Percentiles rank a stretch among this genome's conserved stretches.
These are phyloP conservation scores for Globisporangium irregulare DNA, from an alignment of 352 stramenopile genomes.

Conservation along the genomic window DNA sequence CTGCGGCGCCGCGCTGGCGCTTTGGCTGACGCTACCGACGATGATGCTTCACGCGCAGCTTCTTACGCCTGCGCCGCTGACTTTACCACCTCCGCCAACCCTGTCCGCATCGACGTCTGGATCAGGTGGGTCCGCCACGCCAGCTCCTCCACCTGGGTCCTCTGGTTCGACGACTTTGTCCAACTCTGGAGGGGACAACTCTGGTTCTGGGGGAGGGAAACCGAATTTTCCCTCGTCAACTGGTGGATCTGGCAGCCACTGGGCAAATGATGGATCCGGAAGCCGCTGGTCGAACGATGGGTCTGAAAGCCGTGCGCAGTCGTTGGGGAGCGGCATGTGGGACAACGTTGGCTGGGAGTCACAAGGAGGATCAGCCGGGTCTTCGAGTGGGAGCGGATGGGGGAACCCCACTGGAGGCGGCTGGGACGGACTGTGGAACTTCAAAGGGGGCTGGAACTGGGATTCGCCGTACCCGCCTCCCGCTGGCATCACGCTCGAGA, in stretches of 20 bases:
- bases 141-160: background rate
- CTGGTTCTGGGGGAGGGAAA: background rate
- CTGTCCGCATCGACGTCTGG: background rate
- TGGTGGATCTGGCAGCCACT: background rate
- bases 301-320: background rate
- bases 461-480: background rate
- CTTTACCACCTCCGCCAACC: background rate
- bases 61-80: background rate
- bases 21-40: background rate
- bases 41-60: background rate
- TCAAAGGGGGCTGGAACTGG: constrained; percentile 8
- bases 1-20: background rate
- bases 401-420: background rate
- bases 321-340: background rate
- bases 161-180: background rate
- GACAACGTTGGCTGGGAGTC: background rate
- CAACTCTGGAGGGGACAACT: background rate
- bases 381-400: background rate
- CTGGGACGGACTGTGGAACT: constrained; percentile 2
- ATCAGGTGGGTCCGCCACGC: background rate
- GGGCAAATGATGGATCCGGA: background rate
- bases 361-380: background rate
- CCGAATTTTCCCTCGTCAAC: background rate
- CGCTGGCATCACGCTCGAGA: constrained; percentile 4
- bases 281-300: background rate